phyloP scores from a whole-genome alignment of 768 basidiomycete species.

The Saitozyma sp. region DNA sequence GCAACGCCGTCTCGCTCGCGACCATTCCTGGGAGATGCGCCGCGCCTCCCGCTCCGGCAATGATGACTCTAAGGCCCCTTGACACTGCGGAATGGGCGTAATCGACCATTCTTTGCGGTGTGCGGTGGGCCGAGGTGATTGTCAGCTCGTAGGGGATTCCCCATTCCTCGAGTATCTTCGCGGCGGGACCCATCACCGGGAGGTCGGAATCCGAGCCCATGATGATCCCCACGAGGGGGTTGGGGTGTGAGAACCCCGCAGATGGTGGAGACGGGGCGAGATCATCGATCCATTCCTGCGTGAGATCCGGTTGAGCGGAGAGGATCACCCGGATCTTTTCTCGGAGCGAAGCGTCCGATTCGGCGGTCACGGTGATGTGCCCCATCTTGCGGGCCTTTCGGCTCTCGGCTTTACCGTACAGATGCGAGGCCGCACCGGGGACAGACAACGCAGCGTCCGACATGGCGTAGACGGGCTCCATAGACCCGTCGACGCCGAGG shows the following conservation, averaged over 20 bases:
- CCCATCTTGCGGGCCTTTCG: slow-evolving; percentile 96
- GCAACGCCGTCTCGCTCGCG: slow-evolving; percentile 85
- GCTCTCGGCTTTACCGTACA: slow-evolving; percentile 91
- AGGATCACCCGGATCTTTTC: slow-evolving; percentile 73
- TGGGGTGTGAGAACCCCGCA: slow-evolving; percentile 58
- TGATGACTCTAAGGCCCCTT: slow-evolving; percentile 64
- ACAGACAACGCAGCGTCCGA: slow-evolving; percentile 64
- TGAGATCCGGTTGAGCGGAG: slow-evolving; percentile 54
- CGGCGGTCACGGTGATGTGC: slow-evolving; percentile 84
- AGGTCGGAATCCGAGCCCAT: slow-evolving; percentile 99
- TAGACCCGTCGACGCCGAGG: slow-evolving; percentile 74
- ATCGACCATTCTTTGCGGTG: slow-evolving; percentile 77
- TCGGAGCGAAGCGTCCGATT: slow-evolving; percentile 73
- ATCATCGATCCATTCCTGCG: slow-evolving; percentile 55
- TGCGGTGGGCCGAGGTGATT: slow-evolving; percentile 95
- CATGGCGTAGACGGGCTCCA: slow-evolving; percentile 58
- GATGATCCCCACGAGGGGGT: slow-evolving; percentile 86
- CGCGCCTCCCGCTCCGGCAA: slow-evolving; percentile 97
- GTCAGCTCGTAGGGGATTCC: slow-evolving; percentile 85
- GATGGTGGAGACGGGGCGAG: slow-evolving; percentile 54
- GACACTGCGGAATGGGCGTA: slow-evolving; percentile 72
- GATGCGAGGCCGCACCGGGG: slow-evolving; percentile 77
- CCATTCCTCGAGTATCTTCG: slow-evolving; percentile 80
- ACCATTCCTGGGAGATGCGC: slow-evolving; percentile 99
- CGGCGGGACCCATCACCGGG: slow-evolving; percentile 86